Percentiles rank a stretch among this genome's conserved stretches.
Conservation (phyloP, 1,284 basidiomycete genomes). For the Austropuccinia psidii region DNA sequence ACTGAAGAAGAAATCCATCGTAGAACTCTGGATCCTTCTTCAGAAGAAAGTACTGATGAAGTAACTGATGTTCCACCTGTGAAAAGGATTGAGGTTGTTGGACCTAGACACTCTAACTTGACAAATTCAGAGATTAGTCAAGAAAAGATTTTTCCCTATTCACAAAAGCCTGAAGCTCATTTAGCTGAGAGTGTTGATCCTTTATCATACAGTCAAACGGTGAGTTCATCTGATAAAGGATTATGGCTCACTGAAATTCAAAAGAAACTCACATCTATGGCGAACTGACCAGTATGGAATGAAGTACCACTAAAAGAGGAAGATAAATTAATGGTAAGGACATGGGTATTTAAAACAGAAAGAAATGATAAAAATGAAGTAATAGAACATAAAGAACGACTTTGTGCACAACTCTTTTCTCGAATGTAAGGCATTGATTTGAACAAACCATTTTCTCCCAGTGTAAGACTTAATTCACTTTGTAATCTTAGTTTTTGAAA, state of each 20-base stretch:
- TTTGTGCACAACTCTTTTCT: neutral
- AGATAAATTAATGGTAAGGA: neutral
- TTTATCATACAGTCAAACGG: too few relatives aligned
- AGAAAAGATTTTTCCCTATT: too few relatives aligned
- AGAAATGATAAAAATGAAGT: neutral
- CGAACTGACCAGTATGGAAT: neutral
- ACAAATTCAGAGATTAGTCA: too few relatives aligned
- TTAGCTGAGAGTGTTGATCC: too few relatives aligned
- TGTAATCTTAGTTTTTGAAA: neutral
- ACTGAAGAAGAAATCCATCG: too few relatives aligned
- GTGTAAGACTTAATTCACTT: neutral
- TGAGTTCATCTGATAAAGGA: conserved; percentile 1
- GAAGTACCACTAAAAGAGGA: neutral
- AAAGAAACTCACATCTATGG: too few relatives aligned
- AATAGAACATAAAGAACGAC: neutral
- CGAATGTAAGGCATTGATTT: neutral
- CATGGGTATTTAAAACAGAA: conserved; percentile 6
- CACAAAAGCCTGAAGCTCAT: too few relatives aligned
- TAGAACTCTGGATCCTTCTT: too few relatives aligned
- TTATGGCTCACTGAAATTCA: conserved; percentile 10
- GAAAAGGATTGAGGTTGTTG: too few relatives aligned
- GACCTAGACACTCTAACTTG: too few relatives aligned
- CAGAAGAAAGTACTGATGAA: too few relatives aligned
- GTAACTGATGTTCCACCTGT: too few relatives aligned
- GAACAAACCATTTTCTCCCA: conserved; percentile 3